Evolutionary conservation across 31 red algal species (phyloP).

Genomic region (Porphyra umbilicalis): DNA sequence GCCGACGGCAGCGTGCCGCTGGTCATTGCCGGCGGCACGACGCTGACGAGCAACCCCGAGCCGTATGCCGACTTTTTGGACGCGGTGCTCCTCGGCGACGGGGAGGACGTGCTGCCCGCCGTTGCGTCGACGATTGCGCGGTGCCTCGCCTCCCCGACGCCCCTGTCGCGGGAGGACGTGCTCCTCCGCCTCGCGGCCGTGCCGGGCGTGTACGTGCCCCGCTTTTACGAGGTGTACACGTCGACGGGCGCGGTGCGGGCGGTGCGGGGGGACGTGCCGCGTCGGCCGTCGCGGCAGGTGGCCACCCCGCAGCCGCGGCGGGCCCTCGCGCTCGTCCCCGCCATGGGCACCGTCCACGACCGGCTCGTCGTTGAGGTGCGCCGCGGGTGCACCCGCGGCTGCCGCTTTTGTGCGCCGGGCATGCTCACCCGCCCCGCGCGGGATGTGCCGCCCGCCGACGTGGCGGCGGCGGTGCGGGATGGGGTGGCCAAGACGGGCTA

Average conservation of each 20-base stretch:
- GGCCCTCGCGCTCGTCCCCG: constrained; percentile 44
- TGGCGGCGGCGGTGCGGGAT: constrained; percentile 39
- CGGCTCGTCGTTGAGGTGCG: constrained; percentile 63
- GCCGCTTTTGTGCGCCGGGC: constrained; percentile 76
- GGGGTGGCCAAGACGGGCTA: constrained; percentile 56
- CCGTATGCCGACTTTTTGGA: constrained; percentile 73
- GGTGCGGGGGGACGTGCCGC: constrained; percentile 45
- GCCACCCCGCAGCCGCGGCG: constrained; percentile 61
- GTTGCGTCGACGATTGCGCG: constrained; percentile 25
- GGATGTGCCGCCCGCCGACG: constrained; percentile 48
- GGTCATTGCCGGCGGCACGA: constrained; percentile 60
- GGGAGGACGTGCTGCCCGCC: constrained; percentile 70
- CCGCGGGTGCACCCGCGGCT: constrained; percentile 75
- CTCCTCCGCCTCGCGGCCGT: constrained; percentile 37
- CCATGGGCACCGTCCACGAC: constrained; percentile 56
- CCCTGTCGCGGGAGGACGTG: constrained; percentile 27
- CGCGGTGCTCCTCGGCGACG: constrained; percentile 62
- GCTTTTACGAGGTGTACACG: constrained; percentile 32
- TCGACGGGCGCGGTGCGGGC: constrained; percentile 40
- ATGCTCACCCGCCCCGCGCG: constrained; percentile 77
- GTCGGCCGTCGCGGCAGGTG: constrained; percentile 24
- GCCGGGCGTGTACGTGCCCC: constrained; percentile 64
- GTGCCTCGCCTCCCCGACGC: constrained; percentile 14
- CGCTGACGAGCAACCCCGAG: constrained; percentile 70
- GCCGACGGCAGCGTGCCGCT: constrained; percentile 33